Percentiles rank a stretch among this genome's conserved stretches.
These are phyloP conservation scores for Cadophora sp. DNA, from an alignment of 2,329 filamentous ascomycete species.

Conservation along the genomic window DNA sequence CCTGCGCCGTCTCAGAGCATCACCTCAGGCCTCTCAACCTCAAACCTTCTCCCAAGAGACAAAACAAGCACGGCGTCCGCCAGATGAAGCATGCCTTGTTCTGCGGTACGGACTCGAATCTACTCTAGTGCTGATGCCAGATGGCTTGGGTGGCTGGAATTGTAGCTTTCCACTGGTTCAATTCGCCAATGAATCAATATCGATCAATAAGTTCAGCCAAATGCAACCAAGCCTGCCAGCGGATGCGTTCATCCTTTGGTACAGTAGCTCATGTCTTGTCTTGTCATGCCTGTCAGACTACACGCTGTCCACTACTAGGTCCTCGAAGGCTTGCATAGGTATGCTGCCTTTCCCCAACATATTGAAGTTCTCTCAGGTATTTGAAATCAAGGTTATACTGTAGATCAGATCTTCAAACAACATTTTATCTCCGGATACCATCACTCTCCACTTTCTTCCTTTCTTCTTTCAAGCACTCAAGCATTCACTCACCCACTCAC, in stretches of 20 bases:
- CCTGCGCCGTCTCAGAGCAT: neutral
- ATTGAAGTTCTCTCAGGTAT: neutral
- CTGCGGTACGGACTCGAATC: too few relatives aligned
- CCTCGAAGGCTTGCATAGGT: too few relatives aligned
- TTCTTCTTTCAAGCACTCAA: neutral
- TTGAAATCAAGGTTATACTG: neutral
- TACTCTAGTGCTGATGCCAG: conserved; percentile 2
- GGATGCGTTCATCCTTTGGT: too few relatives aligned
- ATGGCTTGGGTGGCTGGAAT: neutral
- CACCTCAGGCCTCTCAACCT: neutral
- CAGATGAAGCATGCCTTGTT: neutral
- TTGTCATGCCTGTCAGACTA: neutral
- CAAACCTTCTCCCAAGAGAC: neutral
- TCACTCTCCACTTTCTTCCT: neutral
- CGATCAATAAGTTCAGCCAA: neutral
- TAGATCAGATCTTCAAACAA: neutral
- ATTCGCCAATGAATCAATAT: neutral
- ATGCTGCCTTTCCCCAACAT: too few relatives aligned
- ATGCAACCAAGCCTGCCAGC: too few relatives aligned
- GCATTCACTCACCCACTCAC: too few relatives aligned
- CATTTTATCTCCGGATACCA: neutral
- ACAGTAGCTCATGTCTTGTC: neutral
- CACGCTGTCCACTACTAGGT: too few relatives aligned
- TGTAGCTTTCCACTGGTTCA: neutral
- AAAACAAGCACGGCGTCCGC: neutral